Base-by-base conservation (phyloP, 805 yeast genomes). In the Starmerella lactis-condensi region DNA sequence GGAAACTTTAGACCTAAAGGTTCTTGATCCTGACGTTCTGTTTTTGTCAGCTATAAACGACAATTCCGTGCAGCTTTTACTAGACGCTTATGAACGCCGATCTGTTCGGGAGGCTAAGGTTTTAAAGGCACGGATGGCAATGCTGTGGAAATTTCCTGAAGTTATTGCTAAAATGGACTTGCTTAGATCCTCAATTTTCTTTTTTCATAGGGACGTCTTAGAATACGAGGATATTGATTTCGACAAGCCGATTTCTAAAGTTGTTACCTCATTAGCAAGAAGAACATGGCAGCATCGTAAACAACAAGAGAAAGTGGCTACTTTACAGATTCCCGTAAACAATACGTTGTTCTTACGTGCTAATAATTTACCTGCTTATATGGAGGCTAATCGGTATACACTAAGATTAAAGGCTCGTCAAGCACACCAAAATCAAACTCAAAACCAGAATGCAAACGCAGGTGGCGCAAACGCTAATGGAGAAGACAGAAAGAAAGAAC, bases 91-190 rank as follows among this genome's bases (percentile, higher is more conserved):
- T 48, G 63, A 78, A 2, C 65, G 67, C 28, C 72, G 71, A 28
- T 69, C 70, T 27, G 75, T 79, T 12, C 70, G 69, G n/a, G 62
- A 67, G 39, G 69, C 72, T 34, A 78, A 82, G 54, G 66, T 71
- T 28, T 57, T 89, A 32, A 69, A 72, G 39, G 58, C 85, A 31
- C 68, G 96, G 55, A 74, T 89, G 27, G 89, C 83, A 41, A 63
- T 89, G 69, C 60, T 76, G 22, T 89, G 96, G 96, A 68, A 75
- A 51, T 71, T 72, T 50, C 92, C 95, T 24, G 67, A 70, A 38
- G 58, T 81, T 4, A 65, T 69, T 12, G 78, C 82, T 6, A 76
- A 93, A 12, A 72, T 83, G 4, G 72, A 69, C 38, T 55, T 82
- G 35, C 59, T 81, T 36, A 75, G 79, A 47, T 64, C 92, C 6